Evolutionary conservation across 1,284 basidiomycete genomes (phyloP), one percentile per base, ranked within the genome.

Genomic region (Microstroma glucosiphilum): DNA sequence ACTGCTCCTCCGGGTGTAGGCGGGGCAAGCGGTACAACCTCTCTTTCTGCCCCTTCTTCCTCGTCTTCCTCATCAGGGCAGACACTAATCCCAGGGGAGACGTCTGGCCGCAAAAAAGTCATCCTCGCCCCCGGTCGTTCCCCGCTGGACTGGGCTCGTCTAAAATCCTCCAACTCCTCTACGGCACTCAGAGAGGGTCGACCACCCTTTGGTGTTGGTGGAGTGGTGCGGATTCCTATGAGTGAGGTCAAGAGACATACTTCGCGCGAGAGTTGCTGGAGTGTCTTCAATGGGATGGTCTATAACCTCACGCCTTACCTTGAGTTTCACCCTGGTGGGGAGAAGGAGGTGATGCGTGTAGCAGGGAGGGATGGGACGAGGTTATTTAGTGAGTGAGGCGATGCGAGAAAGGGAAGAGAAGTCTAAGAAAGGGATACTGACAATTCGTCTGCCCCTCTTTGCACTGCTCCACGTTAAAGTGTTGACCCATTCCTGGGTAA

Each of bases 271-370:
- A 92, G 98, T 79, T 92, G 91, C 0, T 98, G 94, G 94, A 87
- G 91, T 6, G 88, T 87, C 0, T 88, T 97, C 81, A 87, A 89
- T 69, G 92, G 92, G 56, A 93, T 90, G 77, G 92, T 98, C 23
- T 98, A 98, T 82, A 96, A 98, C 79, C 89, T 98, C 56, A 94
- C 92, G 1, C 86, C 89, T 0, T 98, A 97, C 80, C 80, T 96
- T 6, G 83, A 87, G 0, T 98, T 89, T 74, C 96, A 98, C 78
- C 94, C 94, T 0, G 94, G 94, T 12, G 96, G 94, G 7, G 90
- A 89, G 80, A 87, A 88, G 70, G 91, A 97, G 77, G 82, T 98
- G 48, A 90, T 98, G 90, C 85, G 94, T n/a, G 89, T 89, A 15
- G 94, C 94, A 6, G 94, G 96, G 0, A 83, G 92, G 62, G 96